Evolutionary conservation across 192 early-diverging fungal genomes (phyloP).

Genomic region (Globomyces pollinis-pini): DNA sequence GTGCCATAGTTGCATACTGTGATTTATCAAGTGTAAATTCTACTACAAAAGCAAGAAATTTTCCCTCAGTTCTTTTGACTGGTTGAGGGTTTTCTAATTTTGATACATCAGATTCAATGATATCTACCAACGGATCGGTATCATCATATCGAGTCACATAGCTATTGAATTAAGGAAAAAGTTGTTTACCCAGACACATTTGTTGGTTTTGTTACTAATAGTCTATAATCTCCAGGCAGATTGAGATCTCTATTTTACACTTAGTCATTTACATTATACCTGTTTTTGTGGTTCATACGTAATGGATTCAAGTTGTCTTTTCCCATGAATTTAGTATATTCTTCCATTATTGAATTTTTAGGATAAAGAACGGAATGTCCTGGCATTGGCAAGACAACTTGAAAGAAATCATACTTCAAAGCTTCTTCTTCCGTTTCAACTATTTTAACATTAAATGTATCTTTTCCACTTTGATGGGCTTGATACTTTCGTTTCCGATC

Average conservation of each 20-base stretch:
- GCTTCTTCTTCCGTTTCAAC: slow-evolving; percentile 64
- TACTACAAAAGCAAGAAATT: slow-evolving; percentile 63
- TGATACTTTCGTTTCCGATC: too few species aligned
- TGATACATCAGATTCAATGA: slow-evolving; percentile 59
- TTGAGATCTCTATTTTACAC: slow-evolving; percentile 14
- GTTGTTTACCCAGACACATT: slow-evolving; percentile 12
- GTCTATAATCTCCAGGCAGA: slow-evolving; percentile 43
- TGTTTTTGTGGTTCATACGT: slow-evolving; percentile 49
- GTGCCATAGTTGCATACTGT: slow-evolving; percentile 95
- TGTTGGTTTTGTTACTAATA: slow-evolving; percentile 25
- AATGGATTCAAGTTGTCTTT: slow-evolving; percentile 63
- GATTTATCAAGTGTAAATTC: slow-evolving; percentile 72
- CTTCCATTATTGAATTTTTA: slow-evolving; percentile 52
- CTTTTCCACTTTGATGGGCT: slow-evolving; percentile 18
- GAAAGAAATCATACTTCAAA: slow-evolving; percentile 65
- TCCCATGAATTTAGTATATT: slow-evolving; percentile 66
- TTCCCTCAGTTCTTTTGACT: slow-evolving; percentile 51
- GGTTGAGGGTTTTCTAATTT: slow-evolving; percentile 13
- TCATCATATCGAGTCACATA: too few species aligned
- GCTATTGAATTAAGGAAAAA: too few species aligned
- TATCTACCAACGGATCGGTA: too few species aligned
- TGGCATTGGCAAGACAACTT: slow-evolving; percentile 89
- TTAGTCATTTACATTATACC: slow-evolving; percentile 28
- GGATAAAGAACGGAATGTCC: slow-evolving; percentile 77
- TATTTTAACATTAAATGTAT: slow-evolving; percentile 16